Evolutionary conservation across 192 early-diverging fungal genomes (phyloP).

Genomic region (Jimgerdemannia lactiflua): DNA sequence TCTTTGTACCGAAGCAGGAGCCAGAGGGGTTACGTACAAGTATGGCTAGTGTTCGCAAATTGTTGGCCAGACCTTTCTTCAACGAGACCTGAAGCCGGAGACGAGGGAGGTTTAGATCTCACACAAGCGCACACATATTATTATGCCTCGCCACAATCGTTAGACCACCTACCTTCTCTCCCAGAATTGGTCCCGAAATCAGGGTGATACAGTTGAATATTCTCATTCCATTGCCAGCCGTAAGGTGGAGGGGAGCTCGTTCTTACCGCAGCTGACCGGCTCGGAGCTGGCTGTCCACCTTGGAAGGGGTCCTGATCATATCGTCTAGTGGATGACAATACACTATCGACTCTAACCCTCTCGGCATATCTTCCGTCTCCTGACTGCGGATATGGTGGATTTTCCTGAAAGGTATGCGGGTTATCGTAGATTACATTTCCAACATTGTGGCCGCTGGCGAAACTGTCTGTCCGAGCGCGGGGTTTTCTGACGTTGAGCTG

Average conservation of each 20-base stretch:
- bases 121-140: not conserved
- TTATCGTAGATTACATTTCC: not conserved
- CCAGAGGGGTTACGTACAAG: not conserved
- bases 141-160: not conserved
- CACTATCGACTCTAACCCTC: not conserved
- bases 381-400: too few species aligned
- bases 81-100: not conserved
- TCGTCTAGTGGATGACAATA: not conserved
- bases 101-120: not conserved
- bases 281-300: not conserved
- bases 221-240: not conserved
- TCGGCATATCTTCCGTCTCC: too few species aligned
- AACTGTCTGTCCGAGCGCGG: not conserved
- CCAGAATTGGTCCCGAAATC: not conserved
- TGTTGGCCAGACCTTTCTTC: not conserved
- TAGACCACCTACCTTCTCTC: not conserved
- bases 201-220: not conserved
- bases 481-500: not conserved
- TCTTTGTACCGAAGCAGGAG: not conserved
- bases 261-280: not conserved
- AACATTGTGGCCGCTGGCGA: not conserved
- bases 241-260: not conserved
- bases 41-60: not conserved
- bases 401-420: too few species aligned
- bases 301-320: not conserved